Evolutionary conservation across 495 filamentous ascomycete species (phyloP).

Genomic region (Aspergillus ellipticus): DNA sequence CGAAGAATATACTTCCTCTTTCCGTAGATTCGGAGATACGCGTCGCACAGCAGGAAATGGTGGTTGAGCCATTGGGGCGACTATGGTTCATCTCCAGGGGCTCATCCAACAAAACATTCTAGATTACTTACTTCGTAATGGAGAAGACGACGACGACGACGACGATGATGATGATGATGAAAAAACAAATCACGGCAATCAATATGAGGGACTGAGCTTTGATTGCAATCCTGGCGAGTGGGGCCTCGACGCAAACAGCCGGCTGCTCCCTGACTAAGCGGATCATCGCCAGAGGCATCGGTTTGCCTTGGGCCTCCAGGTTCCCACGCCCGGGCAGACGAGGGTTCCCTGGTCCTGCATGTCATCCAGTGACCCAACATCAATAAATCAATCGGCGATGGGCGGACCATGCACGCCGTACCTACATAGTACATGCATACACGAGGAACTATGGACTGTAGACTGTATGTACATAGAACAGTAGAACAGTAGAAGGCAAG

Average conservation of each 20-base stretch:
- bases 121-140: too few species aligned
- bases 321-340: not conserved
- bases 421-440: conserved; percentile 2
- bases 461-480: too few species aligned
- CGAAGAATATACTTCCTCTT: not conserved
- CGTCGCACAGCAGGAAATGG: not conserved
- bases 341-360: too few species aligned
- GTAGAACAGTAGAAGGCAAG: not conserved
- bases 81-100: not conserved
- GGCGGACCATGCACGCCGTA: not conserved
- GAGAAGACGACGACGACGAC: too few species aligned
- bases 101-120: not conserved
- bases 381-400: not conserved
- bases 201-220: not conserved
- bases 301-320: too few species aligned
- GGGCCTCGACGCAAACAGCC: not conserved
- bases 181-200: not conserved
- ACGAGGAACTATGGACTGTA: not conserved
- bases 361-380: too few species aligned
- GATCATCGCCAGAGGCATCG: not conserved
- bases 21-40: not conserved
- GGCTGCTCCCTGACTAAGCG: not conserved
- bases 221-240: not conserved
- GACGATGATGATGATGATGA: not conserved
- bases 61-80: not conserved